These are phyloP conservation scores for Sherardia arvensis DNA, from an alignment of 257 asterid genomes.

Conservation along the genomic window DNA sequence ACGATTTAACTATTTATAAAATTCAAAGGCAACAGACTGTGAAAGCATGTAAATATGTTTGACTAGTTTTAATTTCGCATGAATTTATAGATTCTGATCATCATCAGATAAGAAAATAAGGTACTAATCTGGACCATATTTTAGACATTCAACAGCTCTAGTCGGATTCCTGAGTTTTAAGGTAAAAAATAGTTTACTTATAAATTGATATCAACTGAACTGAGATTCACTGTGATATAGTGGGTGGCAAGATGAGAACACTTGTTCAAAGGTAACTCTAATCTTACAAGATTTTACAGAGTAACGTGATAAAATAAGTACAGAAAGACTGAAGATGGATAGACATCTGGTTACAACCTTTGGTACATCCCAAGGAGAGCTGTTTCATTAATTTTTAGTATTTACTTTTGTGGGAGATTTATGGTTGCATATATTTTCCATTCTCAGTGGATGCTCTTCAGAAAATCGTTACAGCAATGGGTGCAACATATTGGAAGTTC, in stretches of 20 bases:
- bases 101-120: neutral
- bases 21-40: neutral
- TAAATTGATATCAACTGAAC: neutral
- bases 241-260: neutral
- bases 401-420: neutral
- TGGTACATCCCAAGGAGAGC: neutral
- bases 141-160: neutral
- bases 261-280: neutral
- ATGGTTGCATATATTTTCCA: neutral
- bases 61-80: neutral
- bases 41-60: neutral
- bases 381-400: neutral
- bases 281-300: neutral
- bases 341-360: neutral
- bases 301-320: neutral
- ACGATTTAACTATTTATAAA: neutral
- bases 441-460: conserved; percentile 57
- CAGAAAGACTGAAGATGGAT: neutral
- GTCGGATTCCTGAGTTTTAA: neutral
- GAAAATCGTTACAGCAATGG: conserved; percentile 61
- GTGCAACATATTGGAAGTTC: conserved; percentile 63
- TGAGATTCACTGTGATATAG: neutral
- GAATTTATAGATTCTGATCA: neutral
- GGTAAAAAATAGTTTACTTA: neutral
- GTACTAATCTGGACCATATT: neutral